These are phyloP conservation scores for Trametes gibbosa DNA, from an alignment of 768 basidiomycete genomes.

Conservation along the genomic window DNA sequence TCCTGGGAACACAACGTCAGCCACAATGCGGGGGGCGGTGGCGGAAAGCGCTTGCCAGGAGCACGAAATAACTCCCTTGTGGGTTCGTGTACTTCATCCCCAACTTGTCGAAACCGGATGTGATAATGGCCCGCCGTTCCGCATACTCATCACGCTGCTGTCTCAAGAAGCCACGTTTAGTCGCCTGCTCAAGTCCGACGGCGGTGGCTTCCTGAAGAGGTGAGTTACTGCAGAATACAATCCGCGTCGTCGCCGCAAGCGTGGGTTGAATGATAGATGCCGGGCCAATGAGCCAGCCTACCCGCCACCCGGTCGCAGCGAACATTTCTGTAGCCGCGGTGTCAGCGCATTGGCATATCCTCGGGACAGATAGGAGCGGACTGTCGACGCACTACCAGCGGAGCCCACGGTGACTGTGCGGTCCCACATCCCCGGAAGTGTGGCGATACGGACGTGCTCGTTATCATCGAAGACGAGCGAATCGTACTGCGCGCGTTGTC, in stretches of 20 bases:
- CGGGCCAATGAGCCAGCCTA: slow-evolving; percentile 95
- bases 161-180: slow-evolving; percentile 71
- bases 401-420: slow-evolving; percentile 94
- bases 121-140: slow-evolving; percentile 74
- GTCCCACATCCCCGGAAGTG: slow-evolving; percentile 98
- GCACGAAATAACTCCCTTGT: slow-evolving; percentile 88
- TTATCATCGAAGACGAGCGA: slow-evolving; percentile 85
- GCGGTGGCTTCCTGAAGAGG: slow-evolving; percentile 95
- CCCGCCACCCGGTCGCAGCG: slow-evolving; percentile 95
- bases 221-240: slow-evolving; percentile 94
- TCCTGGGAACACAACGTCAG: slow-evolving; percentile 46
- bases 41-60: slow-evolving; percentile 55
- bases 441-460: slow-evolving; percentile 91
- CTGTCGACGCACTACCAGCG: slow-evolving; percentile 70
- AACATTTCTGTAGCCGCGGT: slow-evolving; percentile 69
- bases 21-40: neutral
- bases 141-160: slow-evolving; percentile 73
- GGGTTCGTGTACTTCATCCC: slow-evolving; percentile 86
- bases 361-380: neutral
- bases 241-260: slow-evolving; percentile 87
- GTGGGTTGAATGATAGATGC: slow-evolving; percentile 79
- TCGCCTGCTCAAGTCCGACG: slow-evolving; percentile 79
- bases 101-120: slow-evolving; percentile 74
- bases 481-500: slow-evolving; percentile 65
- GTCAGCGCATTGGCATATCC: slow-evolving; percentile 1